Base-by-base conservation (phyloP, 371 early-diverging fungal species). In the Parasitella parasitica region DNA sequence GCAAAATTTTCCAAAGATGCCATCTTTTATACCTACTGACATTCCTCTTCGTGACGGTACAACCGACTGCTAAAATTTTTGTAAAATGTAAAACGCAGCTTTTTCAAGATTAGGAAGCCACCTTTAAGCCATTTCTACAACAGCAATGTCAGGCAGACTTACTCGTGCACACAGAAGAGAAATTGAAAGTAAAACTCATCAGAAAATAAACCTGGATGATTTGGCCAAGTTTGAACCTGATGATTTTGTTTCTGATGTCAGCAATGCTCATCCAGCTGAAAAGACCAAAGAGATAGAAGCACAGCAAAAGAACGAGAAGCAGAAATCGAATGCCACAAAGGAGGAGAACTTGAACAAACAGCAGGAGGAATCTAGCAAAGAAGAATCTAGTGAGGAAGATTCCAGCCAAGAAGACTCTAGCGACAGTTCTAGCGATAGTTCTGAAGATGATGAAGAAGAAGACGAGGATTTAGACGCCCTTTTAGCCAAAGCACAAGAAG, bases 401-500 rank as follows among this genome's bases (percentile, higher is more conserved):
- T 56, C 59, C 5, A n/a, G 36, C 6, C 37, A 51, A 7, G 58
- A 49, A 11, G 67, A 56, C 13, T 49, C 50, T 28, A 52, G 12
- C 6, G 8, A 16, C 1, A 46, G 57, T 11, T 50, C 59, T n/a
- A n/a, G n/a, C 2, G 64, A 63, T 0, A n/a, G n/a, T n/a, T n/a
- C n/a, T n/a, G 64, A 63, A 0, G 81, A 79, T 6, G 80, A 85
- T 65, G 50, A 59, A 15, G 46, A 63, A 4, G 62, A 61, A 0
- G 64, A 60, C 2, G 81, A 80, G 8, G 80, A 85, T 66, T 60
- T 85, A 16, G 80, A 81, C 27, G 59, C 62, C 6, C 59, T 85
- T 11, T 64, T 85, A 27, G 48, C 70, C n/a, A 82, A 81, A 54
- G 86, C 86, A 6, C 72, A 77, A 59, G 59, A 60, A n/a, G 80